A percentile compares a stretch with the other conserved stretches of the same genome.
Conservation (phyloP, 169 alveolate genomes). For the Plasmodium falciparum region DNA sequence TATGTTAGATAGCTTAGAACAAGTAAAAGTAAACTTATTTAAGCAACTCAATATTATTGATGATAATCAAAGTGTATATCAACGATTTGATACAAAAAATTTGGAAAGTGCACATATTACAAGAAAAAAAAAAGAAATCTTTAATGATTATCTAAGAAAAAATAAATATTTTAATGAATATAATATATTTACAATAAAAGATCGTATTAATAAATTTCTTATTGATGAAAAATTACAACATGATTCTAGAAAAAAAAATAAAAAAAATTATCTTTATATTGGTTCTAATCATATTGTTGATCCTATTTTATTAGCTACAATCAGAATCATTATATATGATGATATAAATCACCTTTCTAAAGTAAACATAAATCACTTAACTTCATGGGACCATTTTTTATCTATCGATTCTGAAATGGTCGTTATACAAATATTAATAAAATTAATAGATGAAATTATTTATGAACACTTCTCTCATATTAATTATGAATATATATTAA, state of each 20-base stretch:
- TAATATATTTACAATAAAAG: slow-evolving; percentile 75
- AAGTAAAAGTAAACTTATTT: slow-evolving; percentile 42
- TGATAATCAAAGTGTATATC: slow-evolving; percentile 34
- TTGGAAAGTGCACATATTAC: slow-evolving; percentile 45
- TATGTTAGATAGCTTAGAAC: slow-evolving; percentile 54
- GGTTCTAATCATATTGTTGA: slow-evolving; percentile 51
- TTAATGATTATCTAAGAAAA: slow-evolving; percentile 68
- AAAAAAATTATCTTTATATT: slow-evolving; percentile 49
- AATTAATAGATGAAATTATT: slow-evolving; percentile 70
- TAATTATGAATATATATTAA: slow-evolving; percentile 69
- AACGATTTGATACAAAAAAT: slow-evolving; percentile 29
- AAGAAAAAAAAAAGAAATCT: slow-evolving; percentile 63
- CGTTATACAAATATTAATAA: slow-evolving; percentile 53
- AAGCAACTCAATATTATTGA: slow-evolving; percentile 21
- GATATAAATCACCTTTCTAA: slow-evolving; percentile 55
- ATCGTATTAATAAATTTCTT: slow-evolving; percentile 60
- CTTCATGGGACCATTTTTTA: slow-evolving; percentile 46
- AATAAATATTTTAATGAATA: slow-evolving; percentile 69
- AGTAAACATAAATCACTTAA: slow-evolving; percentile 29
- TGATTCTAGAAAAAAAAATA: slow-evolving; percentile 16
- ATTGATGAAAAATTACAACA: slow-evolving; percentile 65
- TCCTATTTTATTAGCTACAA: slow-evolving; percentile 66
- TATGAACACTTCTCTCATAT: slow-evolving; percentile 58
- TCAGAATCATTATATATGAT: slow-evolving; percentile 56
- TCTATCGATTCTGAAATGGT: slow-evolving; percentile 53